Conservation (phyloP, 192 early-diverging fungal species). For the Backusella westeae region DNA sequence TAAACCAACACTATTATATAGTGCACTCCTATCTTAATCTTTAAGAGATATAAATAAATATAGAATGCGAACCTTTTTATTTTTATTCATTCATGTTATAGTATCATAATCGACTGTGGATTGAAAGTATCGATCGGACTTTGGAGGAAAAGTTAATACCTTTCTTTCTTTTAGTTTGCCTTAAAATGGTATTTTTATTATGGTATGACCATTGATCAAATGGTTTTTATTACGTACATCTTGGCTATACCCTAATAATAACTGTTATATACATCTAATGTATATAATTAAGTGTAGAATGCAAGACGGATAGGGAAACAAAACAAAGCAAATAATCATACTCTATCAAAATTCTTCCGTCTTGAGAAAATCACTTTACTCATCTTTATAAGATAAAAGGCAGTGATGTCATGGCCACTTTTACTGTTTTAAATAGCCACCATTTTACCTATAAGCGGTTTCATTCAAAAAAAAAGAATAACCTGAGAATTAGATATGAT, state of each 20-base stretch:
- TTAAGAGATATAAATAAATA: slow-evolving; percentile 5
- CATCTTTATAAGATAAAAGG: background rate
- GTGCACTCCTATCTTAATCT: background rate
- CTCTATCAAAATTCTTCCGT: background rate
- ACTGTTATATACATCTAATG: no score
- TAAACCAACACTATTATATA: background rate
- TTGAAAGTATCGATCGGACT: background rate
- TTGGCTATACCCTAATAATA: background rate
- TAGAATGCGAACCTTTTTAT: background rate
- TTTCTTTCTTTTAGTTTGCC: background rate
- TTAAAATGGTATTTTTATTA: background rate
- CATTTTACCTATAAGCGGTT: no score
- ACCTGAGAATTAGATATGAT: no score
- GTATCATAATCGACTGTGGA: background rate
- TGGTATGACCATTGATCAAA: background rate
- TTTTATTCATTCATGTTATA: background rate
- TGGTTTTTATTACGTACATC: background rate
- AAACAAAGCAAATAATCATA: background rate
- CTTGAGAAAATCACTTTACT: background rate
- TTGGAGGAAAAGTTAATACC: background rate
- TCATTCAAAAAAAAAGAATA: no score
- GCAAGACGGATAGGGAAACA: background rate
- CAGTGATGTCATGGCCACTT: background rate
- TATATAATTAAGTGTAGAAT: no score
- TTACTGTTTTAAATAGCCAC: background rate